These are phyloP conservation scores for Clonostachys rhizophaga DNA, from an alignment of 2,329 filamentous ascomycete species.

Conservation along the genomic window DNA sequence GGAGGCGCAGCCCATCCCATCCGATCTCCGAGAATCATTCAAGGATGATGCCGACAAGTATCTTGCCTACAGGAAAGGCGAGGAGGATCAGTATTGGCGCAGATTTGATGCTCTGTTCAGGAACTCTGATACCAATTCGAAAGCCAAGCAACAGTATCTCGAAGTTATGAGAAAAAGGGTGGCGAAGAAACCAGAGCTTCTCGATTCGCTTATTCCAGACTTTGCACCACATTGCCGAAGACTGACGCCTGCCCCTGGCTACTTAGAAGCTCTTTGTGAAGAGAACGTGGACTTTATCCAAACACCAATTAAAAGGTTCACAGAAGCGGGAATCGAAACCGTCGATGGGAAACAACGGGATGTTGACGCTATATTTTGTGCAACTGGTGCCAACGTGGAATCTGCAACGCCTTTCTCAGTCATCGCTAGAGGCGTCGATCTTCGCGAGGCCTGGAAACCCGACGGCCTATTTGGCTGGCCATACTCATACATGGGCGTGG, in stretches of 20 bases:
- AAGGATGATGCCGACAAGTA: constrained; percentile 51
- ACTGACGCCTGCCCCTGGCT: constrained; percentile 62
- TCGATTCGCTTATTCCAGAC: constrained; percentile 52
- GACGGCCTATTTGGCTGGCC: too few relatives aligned
- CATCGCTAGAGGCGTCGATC: too few relatives aligned
- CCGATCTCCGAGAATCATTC: constrained; percentile 44
- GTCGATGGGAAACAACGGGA: constrained; percentile 27
- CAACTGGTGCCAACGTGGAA: neutral
- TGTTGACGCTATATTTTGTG: constrained; percentile 6
- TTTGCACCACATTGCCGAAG: constrained; percentile 62
- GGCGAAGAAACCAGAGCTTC: constrained; percentile 34
- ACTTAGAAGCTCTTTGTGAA: constrained; percentile 58
- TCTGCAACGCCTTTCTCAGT: too few relatives aligned
- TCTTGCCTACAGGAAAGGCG: constrained; percentile 52
- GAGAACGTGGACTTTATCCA: constrained; percentile 62
- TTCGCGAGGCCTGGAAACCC: too few relatives aligned
- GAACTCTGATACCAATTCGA: constrained; percentile 29
- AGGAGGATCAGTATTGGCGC: constrained; percentile 60
- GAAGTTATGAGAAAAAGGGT: constrained; percentile 25
- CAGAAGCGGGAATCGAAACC: constrained; percentile 53
- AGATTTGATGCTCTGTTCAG: neutral
- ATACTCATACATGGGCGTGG: too few relatives aligned
- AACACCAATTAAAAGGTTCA: neutral
- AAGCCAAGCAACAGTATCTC: constrained; percentile 29
- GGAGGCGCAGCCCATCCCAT: constrained; percentile 47